Evolutionary conservation across 169 alveolate genomes (phyloP), one percentile per base, ranked within the genome.

Genomic region (Cryptosporidium andersoni): DNA sequence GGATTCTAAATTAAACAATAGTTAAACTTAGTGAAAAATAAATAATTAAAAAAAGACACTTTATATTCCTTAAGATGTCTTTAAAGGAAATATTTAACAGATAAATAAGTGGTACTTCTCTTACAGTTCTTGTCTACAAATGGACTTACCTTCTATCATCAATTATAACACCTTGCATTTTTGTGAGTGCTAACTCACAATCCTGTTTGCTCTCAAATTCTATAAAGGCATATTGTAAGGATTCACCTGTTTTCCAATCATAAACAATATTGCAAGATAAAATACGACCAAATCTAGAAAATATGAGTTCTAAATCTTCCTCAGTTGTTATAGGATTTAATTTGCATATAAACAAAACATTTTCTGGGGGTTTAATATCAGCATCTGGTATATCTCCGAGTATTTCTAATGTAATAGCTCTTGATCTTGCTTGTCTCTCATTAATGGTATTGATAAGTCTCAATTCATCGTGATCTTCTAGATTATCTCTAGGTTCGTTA

Each of bases 321-420:
- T 97, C 99, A 81, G 96, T 95, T 1, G 99, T 98, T 9, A 95
- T 96, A 0, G 99, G 99, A 82, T 98, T 97, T 80, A 98, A 90
- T 90, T 97, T 96, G 66, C 99, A 98, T 14, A 98, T 98, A 91
- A 98, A 98, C 4, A 98, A 93, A 39, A 97, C 98, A 80, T 96
- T 97, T 68, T 98, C 98, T 14, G 99, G 99, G 8, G 99, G 99
- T 64, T 95, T 96, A 55, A 96, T 91, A 80, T 98, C 99, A 39
- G 99, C 99, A 90, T 97, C 98, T 5, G 99, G 99, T 11, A 98
- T 89, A 89, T 98, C 99, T 16, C 99, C 99, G 45, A 97, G 85
- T 63, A 98, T 95, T 91, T 97, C 99, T 80, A 98, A 92, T 4
- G 97, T 95, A 9, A 96, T 95, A 4, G 99, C 98, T 66, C 97